These are phyloP conservation scores for Blastosporella zonata DNA, from an alignment of 1,284 basidiomycete species.

Conservation along the genomic window DNA sequence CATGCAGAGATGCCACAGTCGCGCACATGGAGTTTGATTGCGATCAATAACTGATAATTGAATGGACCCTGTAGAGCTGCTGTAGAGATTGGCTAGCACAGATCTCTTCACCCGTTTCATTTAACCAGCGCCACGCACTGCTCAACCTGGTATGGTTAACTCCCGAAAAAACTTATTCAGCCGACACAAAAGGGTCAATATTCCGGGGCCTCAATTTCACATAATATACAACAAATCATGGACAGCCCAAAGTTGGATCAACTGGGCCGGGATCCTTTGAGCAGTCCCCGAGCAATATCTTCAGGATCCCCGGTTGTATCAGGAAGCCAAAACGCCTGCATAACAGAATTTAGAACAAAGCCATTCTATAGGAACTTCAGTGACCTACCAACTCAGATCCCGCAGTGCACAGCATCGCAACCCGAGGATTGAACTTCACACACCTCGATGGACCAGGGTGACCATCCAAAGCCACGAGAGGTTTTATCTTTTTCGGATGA, in stretches of 20 bases:
- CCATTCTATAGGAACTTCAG: constrained; percentile 1
- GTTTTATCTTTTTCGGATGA: constrained; percentile 50
- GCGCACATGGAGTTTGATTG: no score
- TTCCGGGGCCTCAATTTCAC: not conserved
- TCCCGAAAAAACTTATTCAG: no score
- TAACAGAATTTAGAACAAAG: constrained; percentile 14
- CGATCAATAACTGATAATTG: no score
- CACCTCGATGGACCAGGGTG: constrained; percentile 82
- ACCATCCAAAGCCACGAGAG: constrained; percentile 62
- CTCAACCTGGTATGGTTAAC: no score
- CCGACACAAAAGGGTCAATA: no score
- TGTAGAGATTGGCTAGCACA: no score
- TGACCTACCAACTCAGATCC: constrained; percentile 79
- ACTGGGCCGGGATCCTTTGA: constrained; percentile 31
- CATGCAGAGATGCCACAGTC: no score
- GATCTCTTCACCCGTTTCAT: no score
- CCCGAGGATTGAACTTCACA: constrained; percentile 84
- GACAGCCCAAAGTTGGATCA: not conserved
- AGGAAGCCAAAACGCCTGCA: constrained; percentile 81
- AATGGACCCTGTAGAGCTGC: no score
- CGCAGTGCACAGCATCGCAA: constrained; percentile 86
- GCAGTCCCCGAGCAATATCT: constrained; percentile 39
- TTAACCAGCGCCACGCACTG: no score
- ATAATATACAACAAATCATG: not conserved
- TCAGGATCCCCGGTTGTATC: constrained; percentile 52